Percentiles rank a stretch among this genome's conserved stretches.
Evolutionary conservation across 306 rosid species (phyloP).

Genomic region (Dicorynia guianensis): DNA sequence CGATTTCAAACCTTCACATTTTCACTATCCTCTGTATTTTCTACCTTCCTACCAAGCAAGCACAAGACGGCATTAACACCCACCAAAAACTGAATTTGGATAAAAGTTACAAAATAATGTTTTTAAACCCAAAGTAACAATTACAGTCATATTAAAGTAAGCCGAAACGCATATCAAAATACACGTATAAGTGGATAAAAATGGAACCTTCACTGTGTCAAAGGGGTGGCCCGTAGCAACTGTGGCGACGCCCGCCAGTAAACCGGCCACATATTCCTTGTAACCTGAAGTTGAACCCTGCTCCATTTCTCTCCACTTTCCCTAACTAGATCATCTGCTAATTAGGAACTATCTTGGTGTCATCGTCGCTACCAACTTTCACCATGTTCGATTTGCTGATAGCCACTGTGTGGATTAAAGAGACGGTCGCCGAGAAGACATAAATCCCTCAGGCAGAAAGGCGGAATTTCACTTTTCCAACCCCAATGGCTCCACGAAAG

Average conservation of each 20-base stretch:
- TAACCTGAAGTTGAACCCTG: slow-evolving; percentile 55
- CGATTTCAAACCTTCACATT: neutral
- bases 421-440: neutral
- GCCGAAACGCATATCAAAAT: neutral
- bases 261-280: slow-evolving; percentile 75
- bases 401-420: neutral
- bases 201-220: slow-evolving; percentile 54
- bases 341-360: neutral
- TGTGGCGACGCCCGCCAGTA: slow-evolving; percentile 70
- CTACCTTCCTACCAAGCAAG: neutral
- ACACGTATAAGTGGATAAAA: neutral
- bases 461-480: neutral
- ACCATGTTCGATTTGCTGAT: slow-evolving; percentile 1
- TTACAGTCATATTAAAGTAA: neutral
- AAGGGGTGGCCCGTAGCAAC: slow-evolving; percentile 61
- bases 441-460: neutral
- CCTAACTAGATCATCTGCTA: slow-evolving; percentile 30
- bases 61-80: neutral
- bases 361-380: neutral
- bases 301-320: slow-evolving; percentile 50
- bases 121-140: neutral
- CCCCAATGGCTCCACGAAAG: no score
- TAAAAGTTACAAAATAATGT: slow-evolving; percentile 13
- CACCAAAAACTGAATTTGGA: neutral
- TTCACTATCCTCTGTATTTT: neutral